A percentile compares a stretch with the other conserved stretches of the same genome.
phyloP scores from a whole-genome alignment of 1,139 yeast genomes.

The Dujonia santamariae region DNA sequence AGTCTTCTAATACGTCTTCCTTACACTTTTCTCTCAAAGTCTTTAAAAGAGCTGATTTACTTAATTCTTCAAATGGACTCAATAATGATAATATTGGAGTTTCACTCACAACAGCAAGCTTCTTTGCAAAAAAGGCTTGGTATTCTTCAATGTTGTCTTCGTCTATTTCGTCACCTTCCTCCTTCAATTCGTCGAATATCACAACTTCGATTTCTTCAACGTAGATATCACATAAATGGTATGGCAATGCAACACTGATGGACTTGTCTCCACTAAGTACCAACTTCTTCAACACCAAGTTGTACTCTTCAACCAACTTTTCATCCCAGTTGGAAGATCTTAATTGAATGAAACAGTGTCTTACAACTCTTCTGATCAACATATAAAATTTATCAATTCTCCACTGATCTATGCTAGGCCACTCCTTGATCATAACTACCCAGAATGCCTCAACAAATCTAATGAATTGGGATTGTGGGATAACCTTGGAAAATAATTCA shows the following conservation, averaged over 20 bases:
- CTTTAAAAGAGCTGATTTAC: conserved; percentile 51
- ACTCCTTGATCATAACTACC: conserved; percentile 74
- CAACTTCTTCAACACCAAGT: conserved; percentile 34
- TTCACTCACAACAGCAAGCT: conserved; percentile 30
- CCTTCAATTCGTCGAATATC: conserved; percentile 44
- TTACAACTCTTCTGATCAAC: conserved; percentile 72
- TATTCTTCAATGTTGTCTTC: conserved; percentile 25
- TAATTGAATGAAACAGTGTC: conserved; percentile 61
- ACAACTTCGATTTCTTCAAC: conserved; percentile 80
- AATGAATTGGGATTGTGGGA: conserved; percentile 39
- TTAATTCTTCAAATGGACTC: conserved; percentile 55
- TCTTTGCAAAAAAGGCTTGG: conserved; percentile 21
- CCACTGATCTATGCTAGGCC: conserved; percentile 83
- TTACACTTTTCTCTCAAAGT: conserved; percentile 63
- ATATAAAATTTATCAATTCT: conserved; percentile 84
- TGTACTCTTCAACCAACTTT: conserved; percentile 44
- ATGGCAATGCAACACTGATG: conserved; percentile 74
- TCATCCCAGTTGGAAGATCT: conserved; percentile 55
- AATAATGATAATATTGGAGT: conserved; percentile 58
- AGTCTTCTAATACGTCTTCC: conserved; percentile 65
- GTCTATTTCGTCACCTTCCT: conserved; percentile 33
- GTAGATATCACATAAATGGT: conserved; percentile 81
- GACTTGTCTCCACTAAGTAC: conserved; percentile 59
- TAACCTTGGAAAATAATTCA: conserved; percentile 47
- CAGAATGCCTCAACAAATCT: conserved; percentile 76